These are phyloP conservation scores for Podospora pseudopauciseta DNA, from an alignment of 495 filamentous ascomycete genomes.

Conservation along the genomic window DNA sequence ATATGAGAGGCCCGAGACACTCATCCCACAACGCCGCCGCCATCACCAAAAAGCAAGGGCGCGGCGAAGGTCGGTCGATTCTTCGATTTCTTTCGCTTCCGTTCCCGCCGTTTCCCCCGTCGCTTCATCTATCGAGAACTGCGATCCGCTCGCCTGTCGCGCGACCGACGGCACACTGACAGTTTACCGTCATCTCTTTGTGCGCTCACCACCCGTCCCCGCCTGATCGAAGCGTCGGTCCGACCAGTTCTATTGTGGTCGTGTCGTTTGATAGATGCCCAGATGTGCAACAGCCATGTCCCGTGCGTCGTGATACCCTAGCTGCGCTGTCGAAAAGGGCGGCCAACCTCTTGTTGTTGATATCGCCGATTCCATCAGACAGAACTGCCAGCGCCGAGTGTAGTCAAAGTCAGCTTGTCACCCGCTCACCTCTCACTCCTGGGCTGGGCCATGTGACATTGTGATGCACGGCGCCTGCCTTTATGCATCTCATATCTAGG, in stretches of 20 bases:
- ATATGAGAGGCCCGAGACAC: not conserved
- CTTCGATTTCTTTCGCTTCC: not conserved
- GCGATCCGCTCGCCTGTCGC: not conserved
- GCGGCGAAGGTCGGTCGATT: not conserved
- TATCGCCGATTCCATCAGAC: not conserved
- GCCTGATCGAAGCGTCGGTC: not conserved
- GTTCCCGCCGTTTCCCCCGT: not conserved
- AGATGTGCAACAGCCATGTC: not conserved
- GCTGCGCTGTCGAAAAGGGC: not conserved
- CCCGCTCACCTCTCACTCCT: not conserved
- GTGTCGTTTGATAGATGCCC: not conserved
- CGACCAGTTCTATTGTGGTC: not conserved
- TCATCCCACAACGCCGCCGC: not conserved
- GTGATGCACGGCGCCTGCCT: not conserved
- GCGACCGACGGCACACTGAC: not conserved
- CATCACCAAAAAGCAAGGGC: not conserved
- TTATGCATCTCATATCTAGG: not conserved
- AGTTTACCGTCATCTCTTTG: not conserved
- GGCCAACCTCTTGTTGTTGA: not conserved
- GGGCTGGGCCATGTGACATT: not conserved
- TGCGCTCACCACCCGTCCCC: not conserved
- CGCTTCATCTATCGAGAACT: constrained; percentile 1
- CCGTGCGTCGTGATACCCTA: not conserved
- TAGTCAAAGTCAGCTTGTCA: not conserved
- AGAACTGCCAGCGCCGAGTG: not conserved